phyloP scores from a whole-genome alignment of 805 yeast species.

The Candida michaelii region DNA sequence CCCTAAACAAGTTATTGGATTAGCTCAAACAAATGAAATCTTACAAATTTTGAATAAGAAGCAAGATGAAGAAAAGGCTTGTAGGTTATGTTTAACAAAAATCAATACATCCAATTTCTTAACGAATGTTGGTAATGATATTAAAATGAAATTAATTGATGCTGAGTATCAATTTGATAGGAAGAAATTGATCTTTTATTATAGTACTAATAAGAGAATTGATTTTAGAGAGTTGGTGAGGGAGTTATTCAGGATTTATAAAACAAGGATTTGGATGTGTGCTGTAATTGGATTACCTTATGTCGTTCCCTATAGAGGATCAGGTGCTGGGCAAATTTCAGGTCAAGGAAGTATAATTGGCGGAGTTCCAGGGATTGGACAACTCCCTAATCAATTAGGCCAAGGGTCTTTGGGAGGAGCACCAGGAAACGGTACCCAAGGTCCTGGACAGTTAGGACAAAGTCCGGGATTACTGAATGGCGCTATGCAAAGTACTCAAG shows the following conservation, averaged over 20 bases:
- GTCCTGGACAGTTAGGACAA: no score
- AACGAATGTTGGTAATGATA: slow-evolving; percentile 13
- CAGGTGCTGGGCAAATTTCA: background rate
- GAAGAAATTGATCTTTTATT: slow-evolving; percentile 72
- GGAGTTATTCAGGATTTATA: slow-evolving; percentile 45
- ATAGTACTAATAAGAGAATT: slow-evolving; percentile 57
- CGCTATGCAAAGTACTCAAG: background rate
- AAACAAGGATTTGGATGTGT: slow-evolving; percentile 67
- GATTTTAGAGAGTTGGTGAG: slow-evolving; percentile 50
- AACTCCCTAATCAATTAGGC: no score
- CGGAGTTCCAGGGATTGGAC: no score
- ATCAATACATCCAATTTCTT: slow-evolving; percentile 38
- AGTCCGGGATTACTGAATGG: background rate
- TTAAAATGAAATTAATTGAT: slow-evolving; percentile 60
- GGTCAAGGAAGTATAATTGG: no score
- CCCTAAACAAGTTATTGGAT: slow-evolving; percentile 66
- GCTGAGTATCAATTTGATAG: slow-evolving; percentile 84
- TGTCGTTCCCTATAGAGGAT: slow-evolving; percentile 2
- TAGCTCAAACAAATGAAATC: slow-evolving; percentile 63
- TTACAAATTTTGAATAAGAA: slow-evolving; percentile 56
- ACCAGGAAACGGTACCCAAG: background rate
- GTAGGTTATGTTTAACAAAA: slow-evolving; percentile 57
- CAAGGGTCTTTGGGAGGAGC: no score
- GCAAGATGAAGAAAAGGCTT: slow-evolving; percentile 70
- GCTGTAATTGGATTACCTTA: slow-evolving; percentile 54